phyloP scores from a whole-genome alignment of 345 rosid species.

The Hevea brasiliensis region DNA sequence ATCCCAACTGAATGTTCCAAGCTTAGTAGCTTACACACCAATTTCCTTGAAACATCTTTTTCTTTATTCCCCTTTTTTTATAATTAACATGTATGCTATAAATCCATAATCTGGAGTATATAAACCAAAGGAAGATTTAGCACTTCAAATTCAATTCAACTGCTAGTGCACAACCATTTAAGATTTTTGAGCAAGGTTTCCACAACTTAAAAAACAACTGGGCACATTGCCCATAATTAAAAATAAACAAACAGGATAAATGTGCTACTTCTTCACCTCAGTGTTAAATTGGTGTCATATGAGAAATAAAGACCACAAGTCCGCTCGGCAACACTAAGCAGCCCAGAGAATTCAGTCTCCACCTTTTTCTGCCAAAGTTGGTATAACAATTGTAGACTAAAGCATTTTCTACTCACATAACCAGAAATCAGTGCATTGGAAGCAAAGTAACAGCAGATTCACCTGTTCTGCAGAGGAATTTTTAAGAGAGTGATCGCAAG shows the following conservation, averaged over 20 bases:
- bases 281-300: conserved; percentile 79
- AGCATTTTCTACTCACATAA: conserved; percentile 6
- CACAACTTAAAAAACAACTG: not conserved
- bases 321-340: conserved; percentile 69
- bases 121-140: not conserved
- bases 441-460: conserved; percentile 9
- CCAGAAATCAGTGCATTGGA: not conserved
- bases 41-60: not conserved
- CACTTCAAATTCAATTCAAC: not conserved
- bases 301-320: conserved; percentile 87
- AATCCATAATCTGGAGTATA: not conserved
- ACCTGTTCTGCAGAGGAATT: conserved; percentile 80
- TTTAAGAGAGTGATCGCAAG: conserved; percentile 82
- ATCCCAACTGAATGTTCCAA: not conserved
- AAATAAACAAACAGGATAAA: not conserved
- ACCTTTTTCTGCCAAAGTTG: conserved; percentile 63
- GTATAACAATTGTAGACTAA: conserved; percentile 14
- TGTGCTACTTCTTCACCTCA: conserved; percentile 48
- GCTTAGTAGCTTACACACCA: not conserved
- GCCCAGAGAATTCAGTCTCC: conserved; percentile 73
- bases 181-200: not conserved
- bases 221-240: not conserved
- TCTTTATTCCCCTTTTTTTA: not conserved
- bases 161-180: not conserved
- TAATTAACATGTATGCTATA: not conserved